phyloP scores from a whole-genome alignment of 805 yeast genomes.

The Allodekkera sacchari region DNA sequence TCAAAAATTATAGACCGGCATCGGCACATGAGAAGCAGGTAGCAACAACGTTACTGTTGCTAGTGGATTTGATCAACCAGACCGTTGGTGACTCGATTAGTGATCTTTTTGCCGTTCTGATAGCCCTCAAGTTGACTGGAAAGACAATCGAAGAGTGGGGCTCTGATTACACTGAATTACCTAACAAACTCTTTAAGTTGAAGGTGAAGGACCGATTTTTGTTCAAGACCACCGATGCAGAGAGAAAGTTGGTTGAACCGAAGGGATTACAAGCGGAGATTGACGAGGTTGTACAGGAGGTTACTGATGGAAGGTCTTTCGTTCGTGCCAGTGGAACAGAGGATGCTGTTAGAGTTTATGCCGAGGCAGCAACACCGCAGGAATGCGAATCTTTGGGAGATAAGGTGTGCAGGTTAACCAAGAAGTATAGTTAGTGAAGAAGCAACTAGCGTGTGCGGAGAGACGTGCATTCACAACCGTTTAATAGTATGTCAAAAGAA shows the following conservation, averaged over 20 bases:
- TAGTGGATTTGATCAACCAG: conserved; percentile 78
- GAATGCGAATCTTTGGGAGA: conserved; percentile 40
- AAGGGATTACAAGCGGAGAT: conserved; percentile 66
- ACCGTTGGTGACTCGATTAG: conserved; percentile 98
- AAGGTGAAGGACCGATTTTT: conserved; percentile 71
- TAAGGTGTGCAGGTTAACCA: conserved; percentile 31
- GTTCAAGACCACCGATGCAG: conserved; percentile 86
- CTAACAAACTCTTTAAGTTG: conserved; percentile 76
- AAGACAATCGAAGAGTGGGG: conserved; percentile 65
- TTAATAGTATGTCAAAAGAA: background rate
- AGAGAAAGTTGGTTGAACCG: conserved; percentile 72
- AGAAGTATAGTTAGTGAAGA: conserved; percentile 5
- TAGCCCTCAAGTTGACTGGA: conserved; percentile 42
- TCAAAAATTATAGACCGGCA: conserved; percentile 27
- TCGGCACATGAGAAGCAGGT: conserved; percentile 40
- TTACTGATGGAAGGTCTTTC: conserved; percentile 67
- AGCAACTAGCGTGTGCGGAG: no score
- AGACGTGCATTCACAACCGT: no score
- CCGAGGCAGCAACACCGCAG: conserved; percentile 61
- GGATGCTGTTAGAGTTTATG: conserved; percentile 92
- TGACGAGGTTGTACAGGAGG: conserved; percentile 52
- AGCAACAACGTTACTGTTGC: conserved; percentile 44
- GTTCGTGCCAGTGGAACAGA: conserved; percentile 98
- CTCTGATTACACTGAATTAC: conserved; percentile 69
- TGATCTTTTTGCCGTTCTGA: conserved; percentile 75